These are phyloP conservation scores for Paecilomyces dactylethromorphus DNA, from an alignment of 2,329 filamentous ascomycete species.

Conservation along the genomic window DNA sequence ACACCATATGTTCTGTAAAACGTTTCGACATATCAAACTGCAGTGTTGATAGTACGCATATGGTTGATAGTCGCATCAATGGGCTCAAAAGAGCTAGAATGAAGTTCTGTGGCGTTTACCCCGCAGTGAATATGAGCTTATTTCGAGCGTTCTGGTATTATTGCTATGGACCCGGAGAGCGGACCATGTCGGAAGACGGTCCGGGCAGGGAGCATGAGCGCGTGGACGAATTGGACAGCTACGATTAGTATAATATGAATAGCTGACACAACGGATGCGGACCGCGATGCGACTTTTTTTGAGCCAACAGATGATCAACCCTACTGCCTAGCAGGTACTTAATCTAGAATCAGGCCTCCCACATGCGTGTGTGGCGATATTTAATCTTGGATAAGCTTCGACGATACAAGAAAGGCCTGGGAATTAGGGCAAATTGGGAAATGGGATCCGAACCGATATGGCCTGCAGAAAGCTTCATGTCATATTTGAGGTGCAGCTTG, in stretches of 20 bases:
- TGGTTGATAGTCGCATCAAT: not conserved
- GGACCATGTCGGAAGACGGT: not conserved
- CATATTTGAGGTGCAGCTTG: not conserved
- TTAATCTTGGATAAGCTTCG: not conserved
- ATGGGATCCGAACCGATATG: not conserved
- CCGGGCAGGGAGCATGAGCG: not conserved
- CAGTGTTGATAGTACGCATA: not conserved
- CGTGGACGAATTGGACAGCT: not conserved
- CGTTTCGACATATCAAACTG: not conserved
- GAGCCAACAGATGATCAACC: not conserved
- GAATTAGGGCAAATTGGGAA: not conserved
- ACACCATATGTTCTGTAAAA: not conserved
- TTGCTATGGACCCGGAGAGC: not conserved
- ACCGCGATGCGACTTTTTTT: not conserved
- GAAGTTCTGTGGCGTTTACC: not conserved
- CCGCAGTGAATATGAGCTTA: not conserved
- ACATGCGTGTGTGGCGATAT: too few relatives aligned
- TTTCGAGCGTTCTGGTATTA: not conserved
- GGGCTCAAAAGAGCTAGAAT: not conserved
- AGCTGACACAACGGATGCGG: not conserved
- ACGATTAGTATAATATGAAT: too few relatives aligned
- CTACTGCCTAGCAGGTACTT: not conserved
- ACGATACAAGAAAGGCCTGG: not conserved
- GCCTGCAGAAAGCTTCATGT: not conserved
- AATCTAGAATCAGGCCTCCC: too few relatives aligned